A percentile compares a stretch with the other conserved stretches of the same genome.
These are phyloP conservation scores for Ogataea hybrid DNA, from an alignment of 1,139 yeast genomes.

Conservation along the genomic window DNA sequence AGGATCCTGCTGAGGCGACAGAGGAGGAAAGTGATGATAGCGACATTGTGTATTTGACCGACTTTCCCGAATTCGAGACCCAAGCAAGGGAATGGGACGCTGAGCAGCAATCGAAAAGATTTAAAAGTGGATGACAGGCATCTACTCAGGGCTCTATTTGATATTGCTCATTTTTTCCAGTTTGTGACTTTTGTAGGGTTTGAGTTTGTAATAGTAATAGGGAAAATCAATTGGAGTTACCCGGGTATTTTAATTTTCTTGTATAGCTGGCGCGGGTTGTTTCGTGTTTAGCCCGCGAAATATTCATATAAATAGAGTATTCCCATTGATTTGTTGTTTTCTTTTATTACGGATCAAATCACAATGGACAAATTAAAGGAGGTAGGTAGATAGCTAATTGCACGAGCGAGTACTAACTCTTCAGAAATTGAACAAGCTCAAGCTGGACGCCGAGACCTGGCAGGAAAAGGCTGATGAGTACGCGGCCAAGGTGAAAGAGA, in stretches of 20 bases:
- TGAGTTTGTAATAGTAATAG: conserved; percentile 1
- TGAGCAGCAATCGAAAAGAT: conserved; percentile 9
- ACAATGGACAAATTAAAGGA: conserved; percentile 51
- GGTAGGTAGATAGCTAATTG: conserved; percentile 33
- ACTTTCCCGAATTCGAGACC: conserved; percentile 3
- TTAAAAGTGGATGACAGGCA: conserved; percentile 3
- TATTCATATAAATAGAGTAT: conserved; percentile 8
- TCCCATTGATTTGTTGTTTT: conserved; percentile 13
- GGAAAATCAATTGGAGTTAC: conserved; percentile 3
- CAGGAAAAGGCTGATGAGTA: conserved; percentile 95
- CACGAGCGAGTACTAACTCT: background rate
- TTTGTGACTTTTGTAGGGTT: conserved; percentile 1
- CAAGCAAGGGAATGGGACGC: background rate
- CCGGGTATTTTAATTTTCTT: conserved; percentile 4
- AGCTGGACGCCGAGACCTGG: conserved; percentile 95
- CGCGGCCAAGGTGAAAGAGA: conserved; percentile 73
- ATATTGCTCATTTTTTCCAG: conserved; percentile 2
- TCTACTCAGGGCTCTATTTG: background rate
- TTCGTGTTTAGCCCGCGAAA: conserved; percentile 10
- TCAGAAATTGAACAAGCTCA: conserved; percentile 85
- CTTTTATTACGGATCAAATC: conserved; percentile 1
- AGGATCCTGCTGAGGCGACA: background rate
- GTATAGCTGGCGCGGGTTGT: conserved; percentile 8
- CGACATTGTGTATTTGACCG: conserved; percentile 18
- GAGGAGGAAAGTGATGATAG: conserved; percentile 15